Evolutionary conservation across 1,139 yeast species (phyloP), one percentile per base, ranked within the genome.

Genomic region (Lodderomyces beijingensis): DNA sequence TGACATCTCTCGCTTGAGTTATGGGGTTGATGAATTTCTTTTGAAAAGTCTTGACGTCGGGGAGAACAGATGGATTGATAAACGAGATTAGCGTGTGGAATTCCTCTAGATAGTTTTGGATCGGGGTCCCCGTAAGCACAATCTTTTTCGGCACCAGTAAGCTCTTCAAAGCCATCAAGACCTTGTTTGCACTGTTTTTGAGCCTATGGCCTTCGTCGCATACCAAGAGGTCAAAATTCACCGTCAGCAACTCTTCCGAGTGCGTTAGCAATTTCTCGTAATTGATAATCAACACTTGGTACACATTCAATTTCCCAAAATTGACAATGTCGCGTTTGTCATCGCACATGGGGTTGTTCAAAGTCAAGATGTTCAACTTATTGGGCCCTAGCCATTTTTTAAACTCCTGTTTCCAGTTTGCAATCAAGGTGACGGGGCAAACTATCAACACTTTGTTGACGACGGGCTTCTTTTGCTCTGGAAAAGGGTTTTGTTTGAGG

Each of bases 171-270:
- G 78, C 74, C 40, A 76, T 77, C 34, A 87, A 64, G 0, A 84
- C 77, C 52, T 87, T 87, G 40, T 84, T 86, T 10, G 76, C 55
- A 17, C 72, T 67, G 45, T 73, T 83, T 47, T 89, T 89, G 42
- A 89, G 64, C 33, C 95, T 66, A 53, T 89, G 97, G 3, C 96
- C 98, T 53, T 93, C 99, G 54, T 93, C 99, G 55, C 98, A 91
- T 0, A 93, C 74, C 25, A 93, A 59, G 15, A 91, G 48, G 50
- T 88, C 97, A 45, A 86, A 74, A 2, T 62, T 56, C 2, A 70
- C 65, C 1, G 63, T 53, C 1, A 59, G 46, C 16, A 89, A 49
- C 36, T 78, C 85, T 4, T 70, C 68, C n/a, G 67, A 62, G 46
- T 79, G 63, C 3, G 73, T 64, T 16, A 81, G 57, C 25, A 86